phyloP scores from a whole-genome alignment of 768 basidiomycete genomes.

The Albatrellus ellisii region DNA sequence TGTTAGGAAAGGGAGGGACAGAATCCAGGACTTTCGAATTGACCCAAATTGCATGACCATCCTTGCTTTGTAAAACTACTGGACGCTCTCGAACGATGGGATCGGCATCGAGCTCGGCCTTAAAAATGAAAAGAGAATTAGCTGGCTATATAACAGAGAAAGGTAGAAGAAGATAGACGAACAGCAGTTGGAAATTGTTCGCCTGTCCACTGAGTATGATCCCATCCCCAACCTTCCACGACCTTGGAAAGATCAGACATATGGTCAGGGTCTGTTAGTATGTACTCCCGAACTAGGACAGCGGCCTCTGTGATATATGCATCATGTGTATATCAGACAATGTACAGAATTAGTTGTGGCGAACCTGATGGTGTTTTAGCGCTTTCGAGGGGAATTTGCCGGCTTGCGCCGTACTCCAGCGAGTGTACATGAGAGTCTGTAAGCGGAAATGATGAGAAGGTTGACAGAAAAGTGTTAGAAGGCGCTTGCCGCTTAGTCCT shows the following conservation, averaged over 20 bases:
- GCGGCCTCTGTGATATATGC: conserved; percentile 39
- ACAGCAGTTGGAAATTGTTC: conserved; percentile 59
- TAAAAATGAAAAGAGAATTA: background rate
- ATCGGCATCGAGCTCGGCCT: conserved; percentile 67
- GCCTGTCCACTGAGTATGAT: conserved; percentile 66
- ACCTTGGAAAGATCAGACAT: conserved; percentile 41
- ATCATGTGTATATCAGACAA: background rate
- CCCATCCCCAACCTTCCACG: conserved; percentile 82
- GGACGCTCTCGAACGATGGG: conserved; percentile 53
- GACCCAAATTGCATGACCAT: conserved; percentile 85
- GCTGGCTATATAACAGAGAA: background rate
- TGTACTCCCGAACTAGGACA: conserved; percentile 43
- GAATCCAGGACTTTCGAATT: conserved; percentile 44
- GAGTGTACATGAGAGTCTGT: conserved; percentile 75
- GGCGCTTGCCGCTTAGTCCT: conserved; percentile 50
- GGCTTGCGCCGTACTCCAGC: conserved; percentile 62
- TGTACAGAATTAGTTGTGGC: too few species aligned
- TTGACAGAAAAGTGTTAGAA: conserved; percentile 1
- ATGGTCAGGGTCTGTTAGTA: conserved; percentile 45
- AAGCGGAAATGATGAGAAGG: conserved; percentile 10
- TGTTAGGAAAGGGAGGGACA: conserved; percentile 50
- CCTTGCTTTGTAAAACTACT: conserved; percentile 72
- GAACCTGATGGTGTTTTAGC: conserved; percentile 48
- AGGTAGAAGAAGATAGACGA: conserved; percentile 15
- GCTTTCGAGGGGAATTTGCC: conserved; percentile 51